Conservation (phyloP, 352 stramenopile genomes). For the Achlya hypogyna region DNA sequence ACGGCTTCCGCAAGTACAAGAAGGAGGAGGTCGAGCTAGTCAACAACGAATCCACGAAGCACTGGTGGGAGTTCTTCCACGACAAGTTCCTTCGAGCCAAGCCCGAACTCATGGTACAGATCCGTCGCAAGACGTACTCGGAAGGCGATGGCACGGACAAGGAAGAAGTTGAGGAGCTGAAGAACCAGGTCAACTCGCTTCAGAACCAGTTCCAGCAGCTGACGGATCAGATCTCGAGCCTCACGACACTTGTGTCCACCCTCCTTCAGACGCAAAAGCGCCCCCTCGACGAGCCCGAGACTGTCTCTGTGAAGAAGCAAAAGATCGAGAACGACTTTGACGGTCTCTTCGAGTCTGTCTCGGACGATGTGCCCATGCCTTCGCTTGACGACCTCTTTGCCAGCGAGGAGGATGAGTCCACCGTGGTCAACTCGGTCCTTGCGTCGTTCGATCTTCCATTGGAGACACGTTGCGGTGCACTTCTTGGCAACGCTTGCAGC, state of each 20-base stretch:
- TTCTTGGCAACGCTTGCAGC: background rate
- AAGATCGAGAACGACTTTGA: constrained; percentile 1
- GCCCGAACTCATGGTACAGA: constrained; percentile 78
- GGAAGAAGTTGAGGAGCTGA: constrained; percentile 21
- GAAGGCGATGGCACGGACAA: constrained; percentile 10
- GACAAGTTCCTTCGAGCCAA: constrained; percentile 81
- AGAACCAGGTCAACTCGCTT: constrained; percentile 13
- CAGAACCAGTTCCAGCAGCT: constrained; percentile 15
- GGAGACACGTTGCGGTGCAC: background rate
- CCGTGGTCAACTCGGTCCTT: background rate
- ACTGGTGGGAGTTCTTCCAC: constrained; percentile 90
- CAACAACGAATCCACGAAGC: constrained; percentile 66
- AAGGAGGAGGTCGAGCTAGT: constrained; percentile 82
- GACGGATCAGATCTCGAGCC: constrained; percentile 10
- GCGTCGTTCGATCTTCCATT: background rate
- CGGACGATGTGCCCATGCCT: background rate
- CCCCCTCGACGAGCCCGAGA: background rate
- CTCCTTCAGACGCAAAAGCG: constrained; percentile 7
- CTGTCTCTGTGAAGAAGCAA: background rate
- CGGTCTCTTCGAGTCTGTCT: background rate
- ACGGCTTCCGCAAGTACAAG: constrained; percentile 91
- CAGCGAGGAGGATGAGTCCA: background rate
- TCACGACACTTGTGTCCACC: constrained; percentile 11
- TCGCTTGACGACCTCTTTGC: constrained; percentile 5
- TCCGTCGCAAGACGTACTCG: constrained; percentile 64